A percentile compares a stretch with the other conserved stretches of the same genome.
Conservation (phyloP, 2,329 filamentous ascomycete species). For the Aciculosporium take region DNA sequence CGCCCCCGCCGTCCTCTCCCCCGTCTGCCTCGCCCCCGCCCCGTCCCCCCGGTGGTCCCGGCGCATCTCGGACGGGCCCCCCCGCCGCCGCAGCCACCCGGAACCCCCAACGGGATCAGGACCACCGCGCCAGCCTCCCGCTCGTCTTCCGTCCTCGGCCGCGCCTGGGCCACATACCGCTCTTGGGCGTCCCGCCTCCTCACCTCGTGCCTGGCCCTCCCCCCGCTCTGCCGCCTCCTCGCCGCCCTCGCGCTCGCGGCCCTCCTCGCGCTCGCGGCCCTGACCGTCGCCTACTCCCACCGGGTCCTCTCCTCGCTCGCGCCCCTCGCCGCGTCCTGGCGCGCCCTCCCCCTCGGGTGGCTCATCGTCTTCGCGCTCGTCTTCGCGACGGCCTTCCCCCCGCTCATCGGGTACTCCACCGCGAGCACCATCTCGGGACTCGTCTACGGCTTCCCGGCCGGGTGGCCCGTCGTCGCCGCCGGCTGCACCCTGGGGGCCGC, state of each 20-base stretch:
- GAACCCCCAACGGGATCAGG: no score
- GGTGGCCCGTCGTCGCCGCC: conserved; percentile 70
- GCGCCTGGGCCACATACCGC: conserved; percentile 19
- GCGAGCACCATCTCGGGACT: conserved; percentile 42
- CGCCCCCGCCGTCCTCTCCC: background rate
- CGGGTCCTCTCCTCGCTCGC: conserved; percentile 62
- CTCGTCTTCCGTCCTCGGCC: conserved; percentile 25
- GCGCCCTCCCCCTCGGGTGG: conserved; percentile 57
- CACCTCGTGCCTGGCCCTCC: conserved; percentile 39
- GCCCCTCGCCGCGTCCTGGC: conserved; percentile 64
- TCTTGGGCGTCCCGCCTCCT: conserved; percentile 27
- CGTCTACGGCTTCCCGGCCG: conserved; percentile 42
- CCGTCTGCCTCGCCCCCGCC: background rate
- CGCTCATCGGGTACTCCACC: conserved; percentile 75
- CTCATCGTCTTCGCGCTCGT: conserved; percentile 61
- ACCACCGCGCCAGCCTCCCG: no score
- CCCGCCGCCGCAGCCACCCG: conserved; percentile 3
- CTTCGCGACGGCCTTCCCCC: conserved; percentile 70
- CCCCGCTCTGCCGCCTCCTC: conserved; percentile 46
- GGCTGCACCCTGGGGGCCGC: conserved; percentile 69
- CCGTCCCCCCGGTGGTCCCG: conserved; percentile 8
- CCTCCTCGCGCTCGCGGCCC: conserved; percentile 41
- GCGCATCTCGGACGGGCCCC: conserved; percentile 24
- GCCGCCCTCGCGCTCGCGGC: conserved; percentile 36
- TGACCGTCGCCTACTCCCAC: conserved; percentile 67